phyloP scores from a whole-genome alignment of 306 rosid genomes.

The Hylodesmum podocarpum region DNA sequence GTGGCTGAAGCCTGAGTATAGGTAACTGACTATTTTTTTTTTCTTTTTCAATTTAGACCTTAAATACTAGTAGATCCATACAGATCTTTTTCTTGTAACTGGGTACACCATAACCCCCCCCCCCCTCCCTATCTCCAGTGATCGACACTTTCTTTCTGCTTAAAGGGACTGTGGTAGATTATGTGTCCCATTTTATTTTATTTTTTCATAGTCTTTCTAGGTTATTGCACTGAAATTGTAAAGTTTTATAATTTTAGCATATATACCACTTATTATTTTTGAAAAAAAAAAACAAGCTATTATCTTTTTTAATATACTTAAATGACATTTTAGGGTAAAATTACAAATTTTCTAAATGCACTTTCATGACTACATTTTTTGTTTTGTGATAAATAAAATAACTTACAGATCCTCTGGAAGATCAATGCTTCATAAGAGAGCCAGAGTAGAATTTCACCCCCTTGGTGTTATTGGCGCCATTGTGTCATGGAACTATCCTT shows the following conservation, averaged over 20 bases:
- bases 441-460: constrained; percentile 86
- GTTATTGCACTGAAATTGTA: neutral
- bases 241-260: neutral
- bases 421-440: constrained; percentile 80
- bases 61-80: constrained; percentile 13
- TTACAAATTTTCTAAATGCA: constrained; percentile 9
- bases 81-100: neutral
- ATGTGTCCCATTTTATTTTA: neutral
- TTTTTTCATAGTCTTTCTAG: neutral
- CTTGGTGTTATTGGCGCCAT: constrained; percentile 95
- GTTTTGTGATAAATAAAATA: constrained; percentile 2
- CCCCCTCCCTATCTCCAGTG: neutral
- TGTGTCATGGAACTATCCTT: constrained; percentile 96
- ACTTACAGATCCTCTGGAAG: constrained; percentile 72
- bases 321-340: constrained; percentile 3
- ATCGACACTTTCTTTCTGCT: constrained; percentile 21
- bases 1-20: constrained; percentile 84
- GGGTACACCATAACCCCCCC: neutral
- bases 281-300: neutral
- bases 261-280: neutral
- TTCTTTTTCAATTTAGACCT: constrained; percentile 3
- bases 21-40: constrained; percentile 43
- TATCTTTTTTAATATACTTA: neutral
- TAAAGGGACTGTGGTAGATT: neutral
- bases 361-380: constrained; percentile 15